Conservation (phyloP, 108 stramenopile genomes). For the Cyclotella atomus region DNA sequence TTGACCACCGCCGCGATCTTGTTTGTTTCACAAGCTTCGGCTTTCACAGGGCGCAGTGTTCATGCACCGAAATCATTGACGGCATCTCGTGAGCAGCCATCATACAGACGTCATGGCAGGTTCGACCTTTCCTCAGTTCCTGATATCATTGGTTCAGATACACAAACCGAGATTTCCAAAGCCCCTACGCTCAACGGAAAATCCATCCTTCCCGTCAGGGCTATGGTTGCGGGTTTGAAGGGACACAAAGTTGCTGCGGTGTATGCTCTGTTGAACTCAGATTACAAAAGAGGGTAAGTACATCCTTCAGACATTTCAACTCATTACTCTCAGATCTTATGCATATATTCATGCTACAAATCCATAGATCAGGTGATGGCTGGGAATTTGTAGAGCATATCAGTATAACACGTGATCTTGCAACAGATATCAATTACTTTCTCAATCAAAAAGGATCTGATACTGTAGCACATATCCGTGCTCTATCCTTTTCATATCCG, state of each 20-base stretch:
- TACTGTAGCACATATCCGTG: slow-evolving; percentile 67
- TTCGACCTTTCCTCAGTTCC: background rate
- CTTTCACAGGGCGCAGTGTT: background rate
- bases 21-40: too few species aligned
- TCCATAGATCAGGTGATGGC: slow-evolving; percentile 47
- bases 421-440: slow-evolving; percentile 31
- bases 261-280: slow-evolving; percentile 70
- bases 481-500: slow-evolving; percentile 74
- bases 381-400: slow-evolving; percentile 75
- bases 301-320: too few species aligned
- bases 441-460: slow-evolving; percentile 36
- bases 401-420: slow-evolving; percentile 70
- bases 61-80: background rate
- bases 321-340: too few species aligned
- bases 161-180: slow-evolving; percentile 18
- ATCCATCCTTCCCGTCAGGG: slow-evolving; percentile 64
- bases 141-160: background rate
- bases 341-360: background rate
- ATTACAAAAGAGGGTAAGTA: slow-evolving; percentile 65
- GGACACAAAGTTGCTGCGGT: slow-evolving; percentile 74
- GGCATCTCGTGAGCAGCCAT: background rate
- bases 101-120: background rate
- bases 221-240: slow-evolving; percentile 60
- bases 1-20: too few species aligned
- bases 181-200: slow-evolving; percentile 81